These are phyloP conservation scores for Suillus subaureus DNA, from an alignment of 768 basidiomycete genomes.

Conservation along the genomic window DNA sequence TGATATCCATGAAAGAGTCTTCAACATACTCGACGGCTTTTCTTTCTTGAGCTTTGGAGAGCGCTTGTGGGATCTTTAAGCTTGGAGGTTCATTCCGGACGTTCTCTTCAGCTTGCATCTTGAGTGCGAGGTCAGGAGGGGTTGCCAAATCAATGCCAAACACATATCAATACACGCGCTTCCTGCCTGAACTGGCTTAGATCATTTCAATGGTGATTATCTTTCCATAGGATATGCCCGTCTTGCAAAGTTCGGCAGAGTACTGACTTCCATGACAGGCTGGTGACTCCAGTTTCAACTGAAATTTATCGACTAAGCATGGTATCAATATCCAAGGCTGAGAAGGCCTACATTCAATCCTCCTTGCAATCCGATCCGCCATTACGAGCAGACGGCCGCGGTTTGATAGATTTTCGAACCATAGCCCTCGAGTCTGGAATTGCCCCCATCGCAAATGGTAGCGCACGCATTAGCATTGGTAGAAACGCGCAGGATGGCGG, in stretches of 20 bases:
- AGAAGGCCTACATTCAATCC: slow-evolving; percentile 73
- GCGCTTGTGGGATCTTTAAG: slow-evolving; percentile 24
- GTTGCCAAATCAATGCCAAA: slow-evolving; percentile 15
- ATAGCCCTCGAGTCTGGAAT: slow-evolving; percentile 78
- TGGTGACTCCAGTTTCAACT: neutral
- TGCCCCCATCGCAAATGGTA: slow-evolving; percentile 83
- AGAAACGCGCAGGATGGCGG: slow-evolving; percentile 54
- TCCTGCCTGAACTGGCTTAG: neutral
- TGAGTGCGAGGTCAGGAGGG: slow-evolving; percentile 5
- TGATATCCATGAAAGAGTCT: slow-evolving; percentile 62
- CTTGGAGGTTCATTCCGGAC: neutral
- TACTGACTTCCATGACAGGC: neutral
- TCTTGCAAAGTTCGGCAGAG: neutral
- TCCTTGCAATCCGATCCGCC: slow-evolving; percentile 62
- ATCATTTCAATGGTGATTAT: neutral
- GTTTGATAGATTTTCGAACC: slow-evolving; percentile 63
- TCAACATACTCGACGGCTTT: slow-evolving; percentile 68
- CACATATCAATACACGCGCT: slow-evolving; percentile 19
- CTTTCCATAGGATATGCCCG: neutral
- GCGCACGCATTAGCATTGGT: slow-evolving; percentile 76
- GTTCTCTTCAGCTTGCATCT: slow-evolving; percentile 7
- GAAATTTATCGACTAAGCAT: slow-evolving; percentile 11
- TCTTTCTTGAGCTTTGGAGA: slow-evolving; percentile 62
- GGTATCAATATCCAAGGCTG: slow-evolving; percentile 66
- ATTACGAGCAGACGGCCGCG: slow-evolving; percentile 77